A percentile compares a stretch with the other conserved stretches of the same genome.
Conservation (phyloP, 352 stramenopile species). For the Globisporangium emineosum region DNA sequence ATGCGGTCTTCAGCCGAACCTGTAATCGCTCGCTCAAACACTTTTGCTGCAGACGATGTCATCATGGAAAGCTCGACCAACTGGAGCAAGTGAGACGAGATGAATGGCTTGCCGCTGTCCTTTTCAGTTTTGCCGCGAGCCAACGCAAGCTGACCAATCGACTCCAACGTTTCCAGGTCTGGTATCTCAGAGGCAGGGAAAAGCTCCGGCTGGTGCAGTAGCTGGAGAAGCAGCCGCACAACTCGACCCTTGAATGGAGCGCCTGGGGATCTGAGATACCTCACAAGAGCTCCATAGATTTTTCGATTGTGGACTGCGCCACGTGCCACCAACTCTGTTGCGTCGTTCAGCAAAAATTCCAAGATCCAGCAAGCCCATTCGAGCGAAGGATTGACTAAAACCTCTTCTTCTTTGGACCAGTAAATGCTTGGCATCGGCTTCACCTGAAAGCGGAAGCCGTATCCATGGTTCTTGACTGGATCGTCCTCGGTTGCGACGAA, state of each 20-base stretch:
- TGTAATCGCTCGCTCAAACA: slow-evolving; percentile 31
- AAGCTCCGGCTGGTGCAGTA: slow-evolving; percentile 57
- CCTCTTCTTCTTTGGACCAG: slow-evolving; percentile 78
- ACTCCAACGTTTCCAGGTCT: slow-evolving; percentile 58
- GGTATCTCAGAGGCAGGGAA: slow-evolving; percentile 59
- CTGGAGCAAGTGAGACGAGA: slow-evolving; percentile 74
- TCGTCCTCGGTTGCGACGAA: slow-evolving; percentile 72
- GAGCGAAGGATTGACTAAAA: slow-evolving; percentile 68
- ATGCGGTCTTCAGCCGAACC: neutral
- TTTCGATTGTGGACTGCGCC: slow-evolving; percentile 79
- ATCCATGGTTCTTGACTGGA: slow-evolving; percentile 51
- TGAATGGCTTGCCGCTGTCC: slow-evolving; percentile 59
- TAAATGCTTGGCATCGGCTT: slow-evolving; percentile 73
- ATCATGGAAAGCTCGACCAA: slow-evolving; percentile 76
- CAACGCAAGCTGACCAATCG: slow-evolving; percentile 58
- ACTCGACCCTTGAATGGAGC: slow-evolving; percentile 81
- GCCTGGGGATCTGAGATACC: slow-evolving; percentile 74
- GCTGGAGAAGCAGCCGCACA: slow-evolving; percentile 68
- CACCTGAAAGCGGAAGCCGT: slow-evolving; percentile 84
- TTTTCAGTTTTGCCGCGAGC: slow-evolving; percentile 54
- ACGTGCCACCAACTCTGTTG: slow-evolving; percentile 52
- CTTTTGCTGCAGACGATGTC: slow-evolving; percentile 33
- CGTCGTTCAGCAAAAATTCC: slow-evolving; percentile 76
- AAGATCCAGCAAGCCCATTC: slow-evolving; percentile 87
- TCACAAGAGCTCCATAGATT: slow-evolving; percentile 77